Conservation (phyloP, 169 alveolate genomes). For the Blepharisma undulans region DNA sequence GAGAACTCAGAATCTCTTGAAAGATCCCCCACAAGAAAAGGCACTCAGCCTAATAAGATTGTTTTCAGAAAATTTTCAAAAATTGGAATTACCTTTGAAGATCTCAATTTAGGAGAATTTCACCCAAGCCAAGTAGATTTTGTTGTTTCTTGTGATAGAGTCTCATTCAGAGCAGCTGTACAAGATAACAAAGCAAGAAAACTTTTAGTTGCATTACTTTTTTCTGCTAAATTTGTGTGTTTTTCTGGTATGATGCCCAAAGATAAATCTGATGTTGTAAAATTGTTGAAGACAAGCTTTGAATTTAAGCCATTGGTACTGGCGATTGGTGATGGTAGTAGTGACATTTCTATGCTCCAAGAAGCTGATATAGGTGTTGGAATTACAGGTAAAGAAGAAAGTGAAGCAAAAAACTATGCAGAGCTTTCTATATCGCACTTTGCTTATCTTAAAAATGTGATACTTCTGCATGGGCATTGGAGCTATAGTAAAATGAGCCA, state of each 20-base stretch:
- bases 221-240: constrained; percentile 58
- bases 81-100: not conserved
- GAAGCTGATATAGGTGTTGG: constrained; percentile 89
- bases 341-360: constrained; percentile 85
- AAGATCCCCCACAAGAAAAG: not conserved
- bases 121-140: not conserved
- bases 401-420: not conserved
- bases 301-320: constrained; percentile 52
- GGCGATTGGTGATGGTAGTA: constrained; percentile 90
- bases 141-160: not conserved
- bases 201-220: not conserved
- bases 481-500: not conserved
- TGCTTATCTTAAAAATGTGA: not conserved
- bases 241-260: constrained; percentile 81
- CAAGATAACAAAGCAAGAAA: not conserved
- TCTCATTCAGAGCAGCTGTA: not conserved
- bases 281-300: constrained; percentile 58
- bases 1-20: not conserved
- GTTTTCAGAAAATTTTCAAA: not conserved
- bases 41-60: not conserved
- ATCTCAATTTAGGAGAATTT: not conserved
- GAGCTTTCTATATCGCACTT: not conserved
- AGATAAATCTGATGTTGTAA: constrained; percentile 81
- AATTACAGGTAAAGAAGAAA: not conserved
- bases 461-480: constrained; percentile 26